Conservation (phyloP, 768 basidiomycete genomes). For the Pholiota microspora region DNA sequence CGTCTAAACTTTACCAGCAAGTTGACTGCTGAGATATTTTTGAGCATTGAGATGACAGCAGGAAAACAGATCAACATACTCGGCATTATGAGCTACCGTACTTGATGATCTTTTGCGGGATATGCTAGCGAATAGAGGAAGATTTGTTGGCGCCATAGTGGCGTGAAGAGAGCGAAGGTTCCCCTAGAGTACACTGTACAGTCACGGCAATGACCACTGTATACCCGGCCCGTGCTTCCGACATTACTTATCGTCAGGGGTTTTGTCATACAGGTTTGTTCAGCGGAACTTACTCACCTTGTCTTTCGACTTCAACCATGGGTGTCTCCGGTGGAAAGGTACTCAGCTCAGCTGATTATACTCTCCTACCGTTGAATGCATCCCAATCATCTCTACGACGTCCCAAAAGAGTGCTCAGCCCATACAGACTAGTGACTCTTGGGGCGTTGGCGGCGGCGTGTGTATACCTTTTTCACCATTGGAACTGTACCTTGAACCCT, state of each 20-base stretch:
- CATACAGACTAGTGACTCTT: background rate
- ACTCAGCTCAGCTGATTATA: background rate
- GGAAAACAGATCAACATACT: background rate
- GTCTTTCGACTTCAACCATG: background rate
- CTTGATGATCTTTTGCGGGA: background rate
- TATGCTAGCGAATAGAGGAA: constrained; percentile 1
- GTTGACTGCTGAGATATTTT: background rate
- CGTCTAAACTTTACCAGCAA: background rate
- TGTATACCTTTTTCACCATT: background rate
- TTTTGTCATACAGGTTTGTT: background rate
- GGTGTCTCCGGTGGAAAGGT: background rate
- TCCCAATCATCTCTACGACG: background rate
- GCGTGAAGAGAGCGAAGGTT: background rate
- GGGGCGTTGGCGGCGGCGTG: background rate
- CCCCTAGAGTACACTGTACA: no score
- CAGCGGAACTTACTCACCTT: background rate
- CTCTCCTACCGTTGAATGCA: constrained; percentile 7
- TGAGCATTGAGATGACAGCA: background rate
- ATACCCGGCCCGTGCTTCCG: background rate
- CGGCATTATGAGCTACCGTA: background rate
- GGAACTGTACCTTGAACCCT: background rate
- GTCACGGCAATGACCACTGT: background rate
- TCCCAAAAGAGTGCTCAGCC: background rate
- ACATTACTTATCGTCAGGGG: background rate
- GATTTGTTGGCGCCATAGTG: constrained; percentile 13